These are phyloP conservation scores for Staphylotrichum longicolle DNA, from an alignment of 495 filamentous ascomycete genomes.

Conservation along the genomic window DNA sequence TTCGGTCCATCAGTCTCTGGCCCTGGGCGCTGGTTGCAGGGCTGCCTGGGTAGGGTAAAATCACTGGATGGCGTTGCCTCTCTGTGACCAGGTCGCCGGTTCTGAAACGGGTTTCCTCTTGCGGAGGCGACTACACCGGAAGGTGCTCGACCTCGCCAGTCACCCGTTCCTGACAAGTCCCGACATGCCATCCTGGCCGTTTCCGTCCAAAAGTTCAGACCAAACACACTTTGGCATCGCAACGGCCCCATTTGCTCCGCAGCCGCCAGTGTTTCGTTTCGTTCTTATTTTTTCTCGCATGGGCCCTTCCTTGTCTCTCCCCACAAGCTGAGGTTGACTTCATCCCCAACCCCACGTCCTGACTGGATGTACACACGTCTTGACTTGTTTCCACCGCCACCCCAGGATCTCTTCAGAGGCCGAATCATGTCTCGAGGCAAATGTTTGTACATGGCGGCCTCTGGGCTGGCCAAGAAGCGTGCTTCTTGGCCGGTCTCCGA, in stretches of 20 bases:
- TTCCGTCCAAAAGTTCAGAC: not conserved
- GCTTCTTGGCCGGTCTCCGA: not conserved
- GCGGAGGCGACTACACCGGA: not conserved
- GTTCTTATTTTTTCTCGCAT: not conserved
- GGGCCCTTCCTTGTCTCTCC: not conserved
- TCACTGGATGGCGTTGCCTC: conserved; percentile 1
- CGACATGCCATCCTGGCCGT: not conserved
- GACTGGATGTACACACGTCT: not conserved
- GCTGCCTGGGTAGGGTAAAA: not conserved
- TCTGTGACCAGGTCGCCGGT: not conserved
- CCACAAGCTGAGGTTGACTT: not conserved
- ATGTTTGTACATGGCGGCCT: not conserved
- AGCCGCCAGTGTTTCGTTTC: conserved; percentile 14
- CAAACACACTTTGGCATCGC: not conserved
- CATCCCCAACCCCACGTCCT: not conserved
- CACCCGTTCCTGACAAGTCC: conserved; percentile 1
- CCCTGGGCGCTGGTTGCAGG: not conserved
- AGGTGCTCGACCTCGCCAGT: no score
- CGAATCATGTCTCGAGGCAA: conserved; percentile 6
- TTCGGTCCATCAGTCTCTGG: not conserved
- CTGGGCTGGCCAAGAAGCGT: not conserved
- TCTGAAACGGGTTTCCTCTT: conserved; percentile 6
- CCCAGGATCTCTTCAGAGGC: not conserved
- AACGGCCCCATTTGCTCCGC: not conserved
- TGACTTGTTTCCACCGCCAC: not conserved